Base-by-base conservation (phyloP, 2,329 filamentous ascomycete genomes). In the Diaporthe ampelina region DNA sequence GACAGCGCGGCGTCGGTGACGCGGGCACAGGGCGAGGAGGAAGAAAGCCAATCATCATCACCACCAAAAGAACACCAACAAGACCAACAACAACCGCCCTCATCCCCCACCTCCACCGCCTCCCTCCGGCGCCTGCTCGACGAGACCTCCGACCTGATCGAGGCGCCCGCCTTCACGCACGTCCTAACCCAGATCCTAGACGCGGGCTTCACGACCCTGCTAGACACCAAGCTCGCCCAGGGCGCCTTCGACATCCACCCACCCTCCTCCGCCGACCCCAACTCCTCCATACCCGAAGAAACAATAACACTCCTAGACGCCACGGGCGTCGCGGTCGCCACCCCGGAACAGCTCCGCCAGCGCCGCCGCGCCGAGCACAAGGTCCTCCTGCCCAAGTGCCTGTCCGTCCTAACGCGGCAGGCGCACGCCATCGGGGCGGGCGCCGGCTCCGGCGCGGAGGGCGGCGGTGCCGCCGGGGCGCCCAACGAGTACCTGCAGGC, bases 61-160 rank as follows among this genome's bases (percentile, higher is more conserved):
- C 43, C 40, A 37, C 3, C 43, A 13, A 50, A 26, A 37, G 61
- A 65, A 15, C 17, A 32, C 8, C 40, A 48, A 65, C 40, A 43
- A 43, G 4, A 17, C 40, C 73, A 79, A 19, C 76, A 79, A 37
- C 80, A 82, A 19, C 74, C 45, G 1, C 21, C 45, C 15, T 3
- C 82, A 4, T 80, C 83, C 10, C 79, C 82, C 4, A 79, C 85
- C n/a, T 87, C 89, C n/a, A 82, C 88, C 15, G 82, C 84, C 9
- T 90, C 92, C 1, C 90, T 99, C 73, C 92, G 96, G 73, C 93
- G 94, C 74, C 90, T 99, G 26, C 90, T 99, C 1, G 96, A 99
- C 81, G 97, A 99, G 86, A 98, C 97, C 2, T 94, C 96, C 52
- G 97, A 99, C 81, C 90, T 99, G 32, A 93, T 98, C 80, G 97